These are phyloP conservation scores for Sarocladium strictum DNA, from an alignment of 2,329 filamentous ascomycete genomes.

Conservation along the genomic window DNA sequence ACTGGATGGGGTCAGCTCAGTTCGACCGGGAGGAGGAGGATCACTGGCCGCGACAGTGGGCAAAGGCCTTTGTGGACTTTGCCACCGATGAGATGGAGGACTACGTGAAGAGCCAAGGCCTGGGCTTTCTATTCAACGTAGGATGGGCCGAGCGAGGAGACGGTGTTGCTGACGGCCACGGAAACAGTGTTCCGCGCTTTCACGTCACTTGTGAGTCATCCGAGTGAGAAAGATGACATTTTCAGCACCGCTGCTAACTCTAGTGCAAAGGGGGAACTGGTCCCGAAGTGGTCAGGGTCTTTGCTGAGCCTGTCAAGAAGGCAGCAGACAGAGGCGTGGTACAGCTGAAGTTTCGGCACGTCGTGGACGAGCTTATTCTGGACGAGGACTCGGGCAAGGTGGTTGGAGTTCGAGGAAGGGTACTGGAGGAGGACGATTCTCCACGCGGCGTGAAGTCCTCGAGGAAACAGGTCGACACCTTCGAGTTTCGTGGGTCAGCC, in stretches of 20 bases:
- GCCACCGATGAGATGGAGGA: conserved; percentile 51
- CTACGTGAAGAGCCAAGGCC: conserved; percentile 48
- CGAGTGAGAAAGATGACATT: neutral
- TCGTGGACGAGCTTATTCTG: conserved; percentile 49
- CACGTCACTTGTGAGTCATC: conserved; percentile 43
- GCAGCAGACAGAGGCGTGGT: conserved; percentile 47
- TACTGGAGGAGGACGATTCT: conserved; percentile 45
- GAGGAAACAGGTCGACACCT: conserved; percentile 40
- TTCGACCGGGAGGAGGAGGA: conserved; percentile 54
- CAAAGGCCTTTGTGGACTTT: conserved; percentile 59
- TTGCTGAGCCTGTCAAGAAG: conserved; percentile 47
- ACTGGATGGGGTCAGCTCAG: conserved; percentile 51
- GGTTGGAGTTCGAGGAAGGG: conserved; percentile 44
- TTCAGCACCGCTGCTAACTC: neutral
- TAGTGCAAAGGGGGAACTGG: conserved; percentile 41
- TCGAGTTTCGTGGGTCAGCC: conserved; percentile 47
- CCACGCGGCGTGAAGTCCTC: conserved; percentile 47
- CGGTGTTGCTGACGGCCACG: conserved; percentile 50
- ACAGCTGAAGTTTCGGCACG: conserved; percentile 49
- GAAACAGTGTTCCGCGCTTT: conserved; percentile 58
- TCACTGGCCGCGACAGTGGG: conserved; percentile 54
- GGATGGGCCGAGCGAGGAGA: conserved; percentile 57
- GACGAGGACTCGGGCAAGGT: conserved; percentile 44
- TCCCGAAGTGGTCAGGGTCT: conserved; percentile 52
- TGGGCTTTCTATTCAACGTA: conserved; percentile 48